Evolutionary conservation across 768 basidiomycete genomes (phyloP), one percentile per base, ranked within the genome.

Genomic region (Boletus vinaceobasis): DNA sequence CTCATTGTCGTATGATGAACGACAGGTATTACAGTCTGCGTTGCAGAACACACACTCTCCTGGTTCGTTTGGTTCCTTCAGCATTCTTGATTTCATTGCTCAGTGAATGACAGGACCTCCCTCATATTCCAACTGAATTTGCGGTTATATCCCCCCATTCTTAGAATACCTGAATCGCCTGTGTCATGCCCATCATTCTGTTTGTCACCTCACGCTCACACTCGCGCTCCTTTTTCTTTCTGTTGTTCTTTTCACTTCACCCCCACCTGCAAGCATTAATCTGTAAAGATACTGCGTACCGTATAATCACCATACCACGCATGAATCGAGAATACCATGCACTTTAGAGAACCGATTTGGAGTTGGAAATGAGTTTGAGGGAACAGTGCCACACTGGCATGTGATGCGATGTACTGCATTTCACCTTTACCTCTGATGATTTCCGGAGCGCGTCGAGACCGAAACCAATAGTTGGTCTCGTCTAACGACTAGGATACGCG

Each of bases 1-100:
- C 54, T 79, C 78, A 37, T 77, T 95, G 55, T 80, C 82, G 0
- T 80, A 83, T 21, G 92, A 92, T 26, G 91, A 93, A 60, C 84
- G 82, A 69, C 72, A 79, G 11, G 71, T 78, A 1, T 65, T 94
- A 57, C 77, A 86, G 36, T 70, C 73, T 39, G 81, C 82, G 37
- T 78, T 93, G 48, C 86, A 87, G 66, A 82, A 72, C 61, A 64
- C 79, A 7, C 80, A 81, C 42, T 80, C 83, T 23, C 76, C 82
- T 68, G 85, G 87, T 88, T 65, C 45, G 80, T 77, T 35, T 14
- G 14, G 11, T 49, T 58, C 43, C 8, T 26, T 42, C 50, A 37
- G 19, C 10, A 29, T 26, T 9, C 7, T 8, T 36, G 32, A 26
- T 47, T 27, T 27, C 21, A 42, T 56, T 33, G 45, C 53, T 64